Base-by-base conservation (phyloP, 2,329 filamentous ascomycete species). In the Exophiala sideris region DNA sequence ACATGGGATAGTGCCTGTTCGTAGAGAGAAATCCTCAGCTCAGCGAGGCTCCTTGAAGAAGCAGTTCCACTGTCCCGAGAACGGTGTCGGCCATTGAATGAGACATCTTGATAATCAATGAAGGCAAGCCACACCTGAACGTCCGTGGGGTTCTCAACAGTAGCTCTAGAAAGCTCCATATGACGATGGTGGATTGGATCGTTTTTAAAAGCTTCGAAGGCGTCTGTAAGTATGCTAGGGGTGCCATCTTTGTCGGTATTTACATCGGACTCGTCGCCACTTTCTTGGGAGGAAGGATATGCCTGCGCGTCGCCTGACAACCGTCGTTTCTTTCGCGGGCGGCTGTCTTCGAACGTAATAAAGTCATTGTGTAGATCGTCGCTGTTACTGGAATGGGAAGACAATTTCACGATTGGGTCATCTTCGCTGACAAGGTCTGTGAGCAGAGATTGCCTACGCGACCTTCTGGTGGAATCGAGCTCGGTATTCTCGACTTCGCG, bases 21-120 rank as follows among this genome's bases (percentile, higher is more conserved):
- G 56, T 91, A 88, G 57, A 95, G 82, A 1, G 86, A 84, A 2
- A 95, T 73, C 61, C 89, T 92, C 51, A 96, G 83, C 59, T 94
- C 87, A 3, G 89, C 85, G 50, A 89, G 82, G 58, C 86, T 86
- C 57, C 79, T 80, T 6, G 50, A 44, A n/a, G 61, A 60, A 11
- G 70, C 64, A 11, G 61, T 60, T 33, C 57, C 58, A 5, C 64
- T 39, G 66, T 76, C 65, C 73, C n/a, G 44, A 16, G 35, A n/a
- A 14, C 33, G 35, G 5, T 38, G 12, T 74, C 56, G 65, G 66
- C 40, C 70, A 71, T 18, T 76, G 71, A 21, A 76, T 75, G 20
- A 76, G 72, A 48, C n/a, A 57, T 90, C 84, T 71, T 97, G 92
- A 57, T 95, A 84, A 6, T 84, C 74, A 42, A 92, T 86, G n/a